A percentile compares a stretch with the other conserved stretches of the same genome.
phyloP scores from a whole-genome alignment of 495 filamentous ascomycete genomes.

The Apiosordaria backusii region DNA sequence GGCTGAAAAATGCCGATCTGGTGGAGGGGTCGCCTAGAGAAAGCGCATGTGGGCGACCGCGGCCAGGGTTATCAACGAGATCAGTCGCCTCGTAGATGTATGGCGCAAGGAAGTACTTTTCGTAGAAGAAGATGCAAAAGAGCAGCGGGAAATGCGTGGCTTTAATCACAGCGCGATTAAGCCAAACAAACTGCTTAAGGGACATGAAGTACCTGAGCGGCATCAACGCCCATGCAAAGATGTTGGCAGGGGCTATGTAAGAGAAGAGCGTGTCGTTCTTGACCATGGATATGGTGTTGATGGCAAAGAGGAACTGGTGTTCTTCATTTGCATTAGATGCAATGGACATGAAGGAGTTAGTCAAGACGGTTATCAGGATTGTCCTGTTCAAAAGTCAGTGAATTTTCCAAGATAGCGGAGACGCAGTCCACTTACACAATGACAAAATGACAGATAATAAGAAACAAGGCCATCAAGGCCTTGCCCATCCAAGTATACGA shows the following conservation, averaged over 20 bases:
- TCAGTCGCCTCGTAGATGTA: constrained; percentile 73
- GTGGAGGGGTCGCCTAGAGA: constrained; percentile 53
- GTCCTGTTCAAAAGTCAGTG: constrained; percentile 44
- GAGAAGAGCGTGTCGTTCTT: constrained; percentile 93
- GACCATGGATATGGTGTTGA: constrained; percentile 94
- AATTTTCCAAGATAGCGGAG: not conserved
- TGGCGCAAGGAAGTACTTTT: constrained; percentile 66
- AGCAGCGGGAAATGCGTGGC: constrained; percentile 83
- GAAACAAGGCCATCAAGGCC: constrained; percentile 68
- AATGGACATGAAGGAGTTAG: constrained; percentile 91
- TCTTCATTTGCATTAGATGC: constrained; percentile 89
- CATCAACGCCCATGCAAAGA: constrained; percentile 80
- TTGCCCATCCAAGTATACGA: constrained; percentile 76
- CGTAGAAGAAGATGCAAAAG: constrained; percentile 81
- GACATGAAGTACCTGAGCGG: constrained; percentile 75
- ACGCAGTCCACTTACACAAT: constrained; percentile 58
- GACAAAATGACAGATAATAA: constrained; percentile 92
- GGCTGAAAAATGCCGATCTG: constrained; percentile 60
- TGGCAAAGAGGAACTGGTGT: constrained; percentile 89
- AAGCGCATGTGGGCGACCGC: constrained; percentile 39
- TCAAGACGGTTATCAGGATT: constrained; percentile 86
- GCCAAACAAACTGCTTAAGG: constrained; percentile 69
- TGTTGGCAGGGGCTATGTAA: constrained; percentile 83
- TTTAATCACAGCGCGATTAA: constrained; percentile 87
- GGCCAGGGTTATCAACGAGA: constrained; percentile 50